These are phyloP conservation scores for Aquanectria penicillioides DNA, from an alignment of 2,329 filamentous ascomycete genomes.

Conservation along the genomic window DNA sequence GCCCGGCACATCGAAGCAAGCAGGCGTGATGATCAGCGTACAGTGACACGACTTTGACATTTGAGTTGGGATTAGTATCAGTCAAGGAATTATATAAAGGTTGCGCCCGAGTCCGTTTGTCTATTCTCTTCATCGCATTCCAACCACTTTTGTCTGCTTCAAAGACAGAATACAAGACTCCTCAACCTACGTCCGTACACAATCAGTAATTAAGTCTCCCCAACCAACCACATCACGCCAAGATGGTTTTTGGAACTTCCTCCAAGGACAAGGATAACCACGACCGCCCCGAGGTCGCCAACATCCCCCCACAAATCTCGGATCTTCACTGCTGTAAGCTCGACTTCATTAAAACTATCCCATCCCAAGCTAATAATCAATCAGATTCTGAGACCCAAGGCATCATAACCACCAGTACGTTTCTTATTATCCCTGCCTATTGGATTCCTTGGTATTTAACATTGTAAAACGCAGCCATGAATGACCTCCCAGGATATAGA, in stretches of 20 bases:
- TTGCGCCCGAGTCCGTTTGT: neutral
- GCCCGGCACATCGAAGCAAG: neutral
- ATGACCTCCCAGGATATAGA: conserved; percentile 69
- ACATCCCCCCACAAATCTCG: conserved; percentile 53
- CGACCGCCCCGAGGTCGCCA: conserved; percentile 46
- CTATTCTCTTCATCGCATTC: neutral
- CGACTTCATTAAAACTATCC: too few relatives aligned
- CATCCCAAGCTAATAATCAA: neutral
- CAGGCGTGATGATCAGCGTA: neutral
- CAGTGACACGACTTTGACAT: neutral
- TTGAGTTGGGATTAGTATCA: neutral
- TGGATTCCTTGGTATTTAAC: neutral
- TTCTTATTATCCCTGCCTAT: too few relatives aligned
- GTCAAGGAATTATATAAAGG: neutral
- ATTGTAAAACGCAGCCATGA: conserved; percentile 58
- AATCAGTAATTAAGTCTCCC: neutral
- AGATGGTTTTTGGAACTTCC: conserved; percentile 41
- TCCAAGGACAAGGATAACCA: conserved; percentile 37
- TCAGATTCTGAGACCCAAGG: conserved; percentile 68
- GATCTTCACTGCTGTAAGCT: conserved; percentile 61
- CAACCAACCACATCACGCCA: conserved; percentile 4
- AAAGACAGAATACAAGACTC: too few relatives aligned
- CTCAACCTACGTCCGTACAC: neutral
- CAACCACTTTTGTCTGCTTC: neutral
- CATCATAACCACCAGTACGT: conserved; percentile 64